Evolutionary conservation across 306 rosid species (phyloP).

Genomic region (Cicer judaicum): DNA sequence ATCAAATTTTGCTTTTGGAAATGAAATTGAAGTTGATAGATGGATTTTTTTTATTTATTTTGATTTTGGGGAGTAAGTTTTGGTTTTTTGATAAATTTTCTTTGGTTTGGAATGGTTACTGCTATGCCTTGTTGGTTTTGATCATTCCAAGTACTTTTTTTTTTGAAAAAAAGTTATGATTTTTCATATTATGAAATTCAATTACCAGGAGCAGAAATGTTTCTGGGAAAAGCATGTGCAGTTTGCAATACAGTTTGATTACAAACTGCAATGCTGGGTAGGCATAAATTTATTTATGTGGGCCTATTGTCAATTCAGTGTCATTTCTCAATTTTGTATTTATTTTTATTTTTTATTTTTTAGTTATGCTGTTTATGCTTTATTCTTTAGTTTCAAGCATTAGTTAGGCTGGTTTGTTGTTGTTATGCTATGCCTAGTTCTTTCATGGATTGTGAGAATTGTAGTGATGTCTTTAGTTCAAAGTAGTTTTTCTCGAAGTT

Average conservation of each 20-base stretch:
- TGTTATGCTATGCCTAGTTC: not conserved
- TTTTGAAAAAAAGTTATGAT: not conserved
- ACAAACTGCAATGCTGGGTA: conserved; percentile 48
- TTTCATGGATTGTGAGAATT: conserved; percentile 1
- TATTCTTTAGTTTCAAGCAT: conserved; percentile 6
- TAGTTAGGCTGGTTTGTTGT: not conserved
- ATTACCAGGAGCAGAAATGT: conserved; percentile 50
- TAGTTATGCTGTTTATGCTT: conserved; percentile 6
- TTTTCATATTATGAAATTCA: conserved; percentile 38
- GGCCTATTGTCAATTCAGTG: not conserved
- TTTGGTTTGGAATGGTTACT: conserved; percentile 21
- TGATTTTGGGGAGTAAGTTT: not conserved
- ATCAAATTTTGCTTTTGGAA: not conserved
- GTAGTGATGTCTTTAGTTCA: not conserved
- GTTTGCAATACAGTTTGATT: conserved; percentile 10
- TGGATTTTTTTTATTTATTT: not conserved
- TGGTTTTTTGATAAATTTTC: conserved; percentile 1
- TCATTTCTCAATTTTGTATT: not conserved
- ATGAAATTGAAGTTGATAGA: not conserved
- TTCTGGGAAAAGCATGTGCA: conserved; percentile 49
- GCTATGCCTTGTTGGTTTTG: conserved; percentile 4
- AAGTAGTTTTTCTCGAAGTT: not conserved
- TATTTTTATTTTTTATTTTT: not conserved
- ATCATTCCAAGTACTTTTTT: not conserved
- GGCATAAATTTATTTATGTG: conserved; percentile 28